Evolutionary conservation across 2,329 filamentous ascomycete genomes (phyloP).

Genomic region (Stagonosporopsis cucurbitacearum): DNA sequence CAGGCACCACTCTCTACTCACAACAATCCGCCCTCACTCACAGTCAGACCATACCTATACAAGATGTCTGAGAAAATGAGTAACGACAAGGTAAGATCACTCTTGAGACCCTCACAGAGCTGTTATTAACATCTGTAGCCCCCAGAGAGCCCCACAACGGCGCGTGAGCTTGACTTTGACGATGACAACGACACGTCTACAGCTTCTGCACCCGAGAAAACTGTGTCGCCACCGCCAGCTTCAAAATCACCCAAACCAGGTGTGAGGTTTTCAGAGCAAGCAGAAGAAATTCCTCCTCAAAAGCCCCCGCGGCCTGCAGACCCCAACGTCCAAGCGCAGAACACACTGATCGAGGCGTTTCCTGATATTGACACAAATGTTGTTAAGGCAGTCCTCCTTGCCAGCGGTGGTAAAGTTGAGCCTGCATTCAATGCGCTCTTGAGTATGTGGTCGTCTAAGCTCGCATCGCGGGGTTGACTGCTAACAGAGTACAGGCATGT

Average conservation of each 20-base stretch:
- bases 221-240: slow-evolving; percentile 38
- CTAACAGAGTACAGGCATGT: slow-evolving; percentile 53
- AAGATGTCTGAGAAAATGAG: slow-evolving; percentile 16
- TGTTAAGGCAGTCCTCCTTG: slow-evolving; percentile 84
- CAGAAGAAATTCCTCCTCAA: slow-evolving; percentile 63
- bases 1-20: not conserved
- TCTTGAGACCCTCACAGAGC: not conserved
- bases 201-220: slow-evolving; percentile 33
- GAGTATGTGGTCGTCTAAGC: slow-evolving; percentile 59
- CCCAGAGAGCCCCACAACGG: slow-evolving; percentile 56
- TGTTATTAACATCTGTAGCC: slow-evolving; percentile 21
- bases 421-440: slow-evolving; percentile 94
- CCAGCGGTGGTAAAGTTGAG: slow-evolving; percentile 87
- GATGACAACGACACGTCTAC: slow-evolving; percentile 59
- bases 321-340: slow-evolving; percentile 83
- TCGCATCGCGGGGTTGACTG: slow-evolving; percentile 21
- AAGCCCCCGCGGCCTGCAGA: slow-evolving; percentile 86
- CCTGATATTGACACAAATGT: slow-evolving; percentile 80
- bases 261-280: slow-evolving; percentile 56
- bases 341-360: slow-evolving; percentile 92
- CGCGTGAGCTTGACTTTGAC: slow-evolving; percentile 63
- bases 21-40: slow-evolving; percentile 1
- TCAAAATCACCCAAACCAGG: slow-evolving; percentile 48
- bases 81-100: slow-evolving; percentile 40
- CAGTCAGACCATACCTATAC: not conserved